Percentiles rank a stretch among this genome's conserved stretches.
These are phyloP conservation scores for Osmozyma mogii DNA, from an alignment of 805 yeast species.

Conservation along the genomic window DNA sequence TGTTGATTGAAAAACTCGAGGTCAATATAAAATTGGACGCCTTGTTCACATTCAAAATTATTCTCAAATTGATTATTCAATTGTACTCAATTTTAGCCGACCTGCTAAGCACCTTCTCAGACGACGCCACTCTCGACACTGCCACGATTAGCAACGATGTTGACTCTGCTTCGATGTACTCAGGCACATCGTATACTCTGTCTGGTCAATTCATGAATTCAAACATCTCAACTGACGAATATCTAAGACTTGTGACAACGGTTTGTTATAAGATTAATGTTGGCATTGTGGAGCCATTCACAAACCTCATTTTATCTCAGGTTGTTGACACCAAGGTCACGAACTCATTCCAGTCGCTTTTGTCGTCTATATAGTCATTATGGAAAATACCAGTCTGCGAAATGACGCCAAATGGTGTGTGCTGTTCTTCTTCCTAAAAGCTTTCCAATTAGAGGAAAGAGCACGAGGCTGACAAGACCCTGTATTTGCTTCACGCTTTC, in stretches of 20 bases:
- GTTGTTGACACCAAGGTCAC: constrained; percentile 25
- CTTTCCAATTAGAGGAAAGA: constrained; percentile 62
- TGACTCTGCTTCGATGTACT: constrained; percentile 30
- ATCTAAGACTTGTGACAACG: constrained; percentile 19
- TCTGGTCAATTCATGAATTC: constrained; percentile 17
- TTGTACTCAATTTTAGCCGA: constrained; percentile 19
- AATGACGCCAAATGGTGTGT: background rate
- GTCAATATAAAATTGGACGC: constrained; percentile 34
- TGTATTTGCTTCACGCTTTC: constrained; percentile 54
- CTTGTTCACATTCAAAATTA: constrained; percentile 29
- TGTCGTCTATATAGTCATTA: too few relatives aligned
- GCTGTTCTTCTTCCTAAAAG: constrained; percentile 57
- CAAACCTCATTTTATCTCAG: constrained; percentile 19
- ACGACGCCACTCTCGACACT: background rate
- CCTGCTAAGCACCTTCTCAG: constrained; percentile 13
- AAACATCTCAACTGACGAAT: constrained; percentile 23
- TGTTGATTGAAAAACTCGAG: constrained; percentile 36
- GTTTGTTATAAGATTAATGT: constrained; percentile 19
- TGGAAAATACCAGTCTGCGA: background rate
- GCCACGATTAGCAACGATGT: constrained; percentile 2
- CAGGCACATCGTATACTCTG: constrained; percentile 19
- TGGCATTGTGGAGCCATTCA: constrained; percentile 35
- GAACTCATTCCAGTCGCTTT: constrained; percentile 23
- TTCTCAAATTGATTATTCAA: constrained; percentile 21
- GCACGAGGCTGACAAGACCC: constrained; percentile 48